Evolutionary conservation across 2,329 filamentous ascomycete species (phyloP), one percentile per base, ranked within the genome.

Genomic region (Cercospora citrullina): DNA sequence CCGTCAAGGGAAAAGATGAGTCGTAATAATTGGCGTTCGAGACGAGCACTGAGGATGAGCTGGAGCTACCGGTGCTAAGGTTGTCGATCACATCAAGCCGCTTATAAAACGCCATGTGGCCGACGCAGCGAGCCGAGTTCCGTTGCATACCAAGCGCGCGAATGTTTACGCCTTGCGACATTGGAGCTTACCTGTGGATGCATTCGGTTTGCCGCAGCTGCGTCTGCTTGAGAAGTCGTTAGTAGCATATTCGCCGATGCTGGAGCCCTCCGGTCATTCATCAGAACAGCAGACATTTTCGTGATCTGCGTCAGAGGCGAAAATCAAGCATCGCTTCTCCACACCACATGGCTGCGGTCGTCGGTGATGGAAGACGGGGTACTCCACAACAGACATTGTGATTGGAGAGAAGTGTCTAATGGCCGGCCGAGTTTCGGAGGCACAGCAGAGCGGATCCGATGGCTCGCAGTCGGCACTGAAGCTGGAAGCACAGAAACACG

Each of bases 51-150:
- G 39, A 45, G 42, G 16, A 33, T 28, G 60, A 48, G 58, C 26
- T 28, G 55, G 6, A 48, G 18, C 36, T 30, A 59, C 6, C 39
- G 63, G 18, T 51, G 45, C 45, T 65, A 30, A 60, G 31, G 26
- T 7, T 53, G 64, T 36, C 45, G 57, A 61, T 66, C 58, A 58
- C 64, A 61, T 36, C 57, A 42, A 55, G 64, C 21, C 45, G 51
- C 64, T 61, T 33, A 42, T 23, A 28, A 28, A 33, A 60, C 36
- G n/a, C 42, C 55, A 60, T 60, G 57, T 60, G 33, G 16, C 6
- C 26, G 36, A 21, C 28, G 23, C 60, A 51, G 23, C 60, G 39
- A 30, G 60, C 60, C 60, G 60, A 62, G 12, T 62, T 31, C 60
- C 60, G 60, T 30, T 48, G 60, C 60, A 48, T 48, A 51, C 36